Evolutionary conservation across 2,329 filamentous ascomycete species (phyloP).

Genomic region (Colletotrichum theobromicola): DNA sequence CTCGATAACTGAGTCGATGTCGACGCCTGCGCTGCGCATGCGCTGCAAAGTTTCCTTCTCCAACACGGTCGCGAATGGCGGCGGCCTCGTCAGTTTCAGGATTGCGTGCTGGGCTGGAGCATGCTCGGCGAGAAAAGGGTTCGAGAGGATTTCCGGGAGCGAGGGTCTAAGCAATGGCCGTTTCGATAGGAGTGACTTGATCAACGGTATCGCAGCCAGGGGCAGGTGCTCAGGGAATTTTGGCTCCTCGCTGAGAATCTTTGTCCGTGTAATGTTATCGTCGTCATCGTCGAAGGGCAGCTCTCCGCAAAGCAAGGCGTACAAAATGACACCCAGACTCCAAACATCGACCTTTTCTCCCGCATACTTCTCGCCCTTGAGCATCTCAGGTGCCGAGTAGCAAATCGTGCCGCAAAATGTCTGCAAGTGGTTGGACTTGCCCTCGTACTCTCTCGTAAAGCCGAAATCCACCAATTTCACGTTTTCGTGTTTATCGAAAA

Average conservation of each 20-base stretch:
- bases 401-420: slow-evolving; percentile 98
- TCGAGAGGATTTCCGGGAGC: slow-evolving; percentile 82
- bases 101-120: slow-evolving; percentile 90
- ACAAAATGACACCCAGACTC: slow-evolving; percentile 86
- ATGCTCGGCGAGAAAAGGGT: slow-evolving; percentile 87
- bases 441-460: slow-evolving; percentile 97
- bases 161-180: slow-evolving; percentile 82
- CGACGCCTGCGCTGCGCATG: slow-evolving; percentile 92
- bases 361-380: slow-evolving; percentile 97
- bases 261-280: slow-evolving; percentile 82
- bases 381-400: slow-evolving; percentile 98
- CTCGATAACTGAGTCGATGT: slow-evolving; percentile 93
- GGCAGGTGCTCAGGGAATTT: slow-evolving; percentile 83
- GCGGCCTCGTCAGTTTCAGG: slow-evolving; percentile 78
- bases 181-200: slow-evolving; percentile 86
- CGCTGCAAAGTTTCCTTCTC: slow-evolving; percentile 92
- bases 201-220: slow-evolving; percentile 76
- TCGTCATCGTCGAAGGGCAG: slow-evolving; percentile 97
- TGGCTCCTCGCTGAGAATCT: slow-evolving; percentile 86
- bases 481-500: slow-evolving; percentile 95
- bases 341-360: slow-evolving; percentile 98
- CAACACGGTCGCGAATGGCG: slow-evolving; percentile 83
- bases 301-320: slow-evolving; percentile 82
- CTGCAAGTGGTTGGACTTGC: slow-evolving; percentile 90
- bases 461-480: slow-evolving; percentile 98